Percentiles rank a stretch among this genome's conserved stretches.
Conservation (phyloP, 345 rosid species). For the Arabis alpina region DNA sequence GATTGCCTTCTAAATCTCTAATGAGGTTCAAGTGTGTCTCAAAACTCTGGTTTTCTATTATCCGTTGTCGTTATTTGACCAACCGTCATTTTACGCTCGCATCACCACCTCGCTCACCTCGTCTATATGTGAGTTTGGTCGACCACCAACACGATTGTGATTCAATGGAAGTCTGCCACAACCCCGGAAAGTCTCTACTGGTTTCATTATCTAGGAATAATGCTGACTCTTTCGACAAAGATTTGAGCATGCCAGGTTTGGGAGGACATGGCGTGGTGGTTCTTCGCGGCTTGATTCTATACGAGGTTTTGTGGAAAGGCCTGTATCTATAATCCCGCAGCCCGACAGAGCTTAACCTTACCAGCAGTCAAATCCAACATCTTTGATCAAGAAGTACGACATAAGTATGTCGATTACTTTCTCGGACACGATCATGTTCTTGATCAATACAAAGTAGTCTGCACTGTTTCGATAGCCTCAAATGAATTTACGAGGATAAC, state of each 20-base stretch:
- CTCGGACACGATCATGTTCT: constrained; percentile 22
- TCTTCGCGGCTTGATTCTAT: too few species aligned
- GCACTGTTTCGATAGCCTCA: not conserved
- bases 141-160: not conserved
- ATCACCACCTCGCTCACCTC: too few species aligned
- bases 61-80: not conserved
- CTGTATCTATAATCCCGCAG: not conserved
- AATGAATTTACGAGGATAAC: not conserved
- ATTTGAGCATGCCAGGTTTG: not conserved
- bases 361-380: too few species aligned
- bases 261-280: not conserved
- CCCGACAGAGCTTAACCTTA: too few species aligned
- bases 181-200: not conserved
- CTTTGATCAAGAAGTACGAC: too few species aligned
- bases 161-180: too few species aligned
- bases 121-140: not conserved
- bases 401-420: not conserved
- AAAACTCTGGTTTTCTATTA: too few species aligned
- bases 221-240: not conserved
- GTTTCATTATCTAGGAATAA: not conserved
- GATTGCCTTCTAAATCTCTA: too few species aligned
- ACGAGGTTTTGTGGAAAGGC: too few species aligned
- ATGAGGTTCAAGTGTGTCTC: too few species aligned
- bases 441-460: constrained; percentile 19
- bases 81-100: not conserved